Conservation (phyloP, 805 yeast species). For the Starmerella sirachaensis region DNA sequence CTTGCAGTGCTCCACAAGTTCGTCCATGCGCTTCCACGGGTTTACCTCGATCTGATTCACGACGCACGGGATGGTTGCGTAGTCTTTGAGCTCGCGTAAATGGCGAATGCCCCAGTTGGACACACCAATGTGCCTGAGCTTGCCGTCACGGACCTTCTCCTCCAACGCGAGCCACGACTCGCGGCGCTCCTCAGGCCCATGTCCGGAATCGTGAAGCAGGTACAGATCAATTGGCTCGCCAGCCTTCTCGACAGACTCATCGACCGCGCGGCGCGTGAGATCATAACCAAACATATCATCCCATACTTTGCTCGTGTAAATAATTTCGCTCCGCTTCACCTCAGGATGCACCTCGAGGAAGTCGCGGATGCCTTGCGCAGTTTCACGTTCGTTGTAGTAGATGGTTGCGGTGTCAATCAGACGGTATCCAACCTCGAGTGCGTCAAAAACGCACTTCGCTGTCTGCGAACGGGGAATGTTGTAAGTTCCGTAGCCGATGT, state of each 20-base stretch:
- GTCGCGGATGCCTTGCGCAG: constrained; percentile 44
- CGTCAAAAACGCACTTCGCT: constrained; percentile 37
- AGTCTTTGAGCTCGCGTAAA: constrained; percentile 41
- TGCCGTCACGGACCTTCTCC: constrained; percentile 41
- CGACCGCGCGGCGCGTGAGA: constrained; percentile 47
- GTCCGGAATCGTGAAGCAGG: constrained; percentile 38
- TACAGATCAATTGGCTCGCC: constrained; percentile 60
- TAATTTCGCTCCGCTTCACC: constrained; percentile 41
- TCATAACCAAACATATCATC: constrained; percentile 49
- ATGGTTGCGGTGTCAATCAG: constrained; percentile 60
- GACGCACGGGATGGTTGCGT: constrained; percentile 36
- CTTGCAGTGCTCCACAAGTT: constrained; percentile 49
- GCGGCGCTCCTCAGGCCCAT: constrained; percentile 28
- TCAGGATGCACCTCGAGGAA: constrained; percentile 39
- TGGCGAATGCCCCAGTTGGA: constrained; percentile 51
- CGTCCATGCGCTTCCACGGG: constrained; percentile 65
- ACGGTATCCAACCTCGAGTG: constrained; percentile 54
- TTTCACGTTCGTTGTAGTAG: constrained; percentile 55
- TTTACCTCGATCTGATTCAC: constrained; percentile 75
- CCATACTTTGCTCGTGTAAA: constrained; percentile 64
- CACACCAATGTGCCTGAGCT: constrained; percentile 46
- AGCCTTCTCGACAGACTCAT: constrained; percentile 41
- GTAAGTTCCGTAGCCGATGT: constrained; percentile 26
- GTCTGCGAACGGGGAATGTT: constrained; percentile 20
- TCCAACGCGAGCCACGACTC: constrained; percentile 47